Evolutionary conservation across 164 flowering plant species (phyloP).

Genomic region (Berberis vulgaris): DNA sequence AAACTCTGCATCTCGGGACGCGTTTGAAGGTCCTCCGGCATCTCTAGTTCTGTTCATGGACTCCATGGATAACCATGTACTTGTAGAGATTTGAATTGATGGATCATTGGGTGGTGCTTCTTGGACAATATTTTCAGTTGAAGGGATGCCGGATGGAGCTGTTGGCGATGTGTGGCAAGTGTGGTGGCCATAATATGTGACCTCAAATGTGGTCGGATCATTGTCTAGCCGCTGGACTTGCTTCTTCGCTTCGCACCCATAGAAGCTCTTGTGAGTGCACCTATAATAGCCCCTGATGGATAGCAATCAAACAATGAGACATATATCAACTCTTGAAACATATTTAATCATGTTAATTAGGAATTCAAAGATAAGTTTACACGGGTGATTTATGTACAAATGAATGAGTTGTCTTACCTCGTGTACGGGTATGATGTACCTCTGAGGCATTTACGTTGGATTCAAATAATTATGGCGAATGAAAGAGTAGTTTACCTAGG

Average conservation of each 20-base stretch:
- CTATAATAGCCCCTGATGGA: constrained; percentile 57
- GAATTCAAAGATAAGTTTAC: too few relatives aligned
- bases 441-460: too few relatives aligned
- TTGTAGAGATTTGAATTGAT: not conserved
- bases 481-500: constrained; percentile 43
- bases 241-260: constrained; percentile 77
- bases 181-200: constrained; percentile 59
- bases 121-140: not conserved
- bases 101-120: not conserved
- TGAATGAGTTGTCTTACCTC: too few relatives aligned
- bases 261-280: constrained; percentile 79
- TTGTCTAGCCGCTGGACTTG: constrained; percentile 68
- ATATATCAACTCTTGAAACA: too few relatives aligned
- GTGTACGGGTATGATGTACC: too few relatives aligned
- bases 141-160: constrained; percentile 26
- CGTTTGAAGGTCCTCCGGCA: constrained; percentile 14
- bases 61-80: not conserved
- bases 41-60: not conserved
- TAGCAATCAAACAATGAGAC: not conserved
- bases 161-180: constrained; percentile 55
- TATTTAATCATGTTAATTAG: too few relatives aligned
- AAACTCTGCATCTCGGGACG: constrained; percentile 8
- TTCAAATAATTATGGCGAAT: not conserved
- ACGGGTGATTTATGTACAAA: too few relatives aligned
- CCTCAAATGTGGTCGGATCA: constrained; percentile 51